Evolutionary conservation across 768 basidiomycete genomes (phyloP).

Genomic region (Russula emetica): DNA sequence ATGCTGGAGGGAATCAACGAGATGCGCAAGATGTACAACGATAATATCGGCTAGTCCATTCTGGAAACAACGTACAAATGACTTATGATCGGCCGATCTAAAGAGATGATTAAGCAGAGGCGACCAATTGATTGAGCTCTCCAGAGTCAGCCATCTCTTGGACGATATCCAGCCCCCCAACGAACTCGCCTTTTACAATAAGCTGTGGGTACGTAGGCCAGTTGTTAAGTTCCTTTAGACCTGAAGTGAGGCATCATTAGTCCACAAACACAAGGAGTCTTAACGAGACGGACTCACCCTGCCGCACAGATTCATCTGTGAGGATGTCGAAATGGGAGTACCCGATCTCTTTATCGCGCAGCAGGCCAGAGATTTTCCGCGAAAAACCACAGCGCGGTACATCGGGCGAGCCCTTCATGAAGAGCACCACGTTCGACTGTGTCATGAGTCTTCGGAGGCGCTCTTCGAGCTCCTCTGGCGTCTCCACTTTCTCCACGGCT

Average conservation of each 20-base stretch:
- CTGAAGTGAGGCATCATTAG: slow-evolving; percentile 30
- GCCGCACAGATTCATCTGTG: slow-evolving; percentile 51
- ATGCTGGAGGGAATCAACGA: not conserved
- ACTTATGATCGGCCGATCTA: not conserved
- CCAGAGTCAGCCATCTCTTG: slow-evolving; percentile 81
- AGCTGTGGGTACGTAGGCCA: slow-evolving; percentile 65
- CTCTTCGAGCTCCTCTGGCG: slow-evolving; percentile 58
- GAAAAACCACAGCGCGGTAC: slow-evolving; percentile 63
- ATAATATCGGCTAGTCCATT: not conserved
- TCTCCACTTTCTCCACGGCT: slow-evolving; percentile 40
- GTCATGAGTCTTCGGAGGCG: slow-evolving; percentile 73
- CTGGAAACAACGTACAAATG: slow-evolving; percentile 2
- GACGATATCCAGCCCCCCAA: slow-evolving; percentile 93
- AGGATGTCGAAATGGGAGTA: slow-evolving; percentile 59
- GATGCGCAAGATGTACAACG: too few relatives aligned
- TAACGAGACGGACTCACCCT: slow-evolving; percentile 33
- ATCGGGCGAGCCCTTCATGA: slow-evolving; percentile 63
- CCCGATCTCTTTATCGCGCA: slow-evolving; percentile 45
- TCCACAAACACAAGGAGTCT: not conserved
- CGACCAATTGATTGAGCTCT: slow-evolving; percentile 56
- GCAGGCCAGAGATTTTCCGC: slow-evolving; percentile 49
- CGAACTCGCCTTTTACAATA: slow-evolving; percentile 83
- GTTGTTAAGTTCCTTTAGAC: slow-evolving; percentile 55
- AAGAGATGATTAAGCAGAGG: slow-evolving; percentile 13
- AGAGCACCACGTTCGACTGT: slow-evolving; percentile 55